phyloP scores from a whole-genome alignment of 208 protist genomes.

The Leishmania tarentolae region DNA sequence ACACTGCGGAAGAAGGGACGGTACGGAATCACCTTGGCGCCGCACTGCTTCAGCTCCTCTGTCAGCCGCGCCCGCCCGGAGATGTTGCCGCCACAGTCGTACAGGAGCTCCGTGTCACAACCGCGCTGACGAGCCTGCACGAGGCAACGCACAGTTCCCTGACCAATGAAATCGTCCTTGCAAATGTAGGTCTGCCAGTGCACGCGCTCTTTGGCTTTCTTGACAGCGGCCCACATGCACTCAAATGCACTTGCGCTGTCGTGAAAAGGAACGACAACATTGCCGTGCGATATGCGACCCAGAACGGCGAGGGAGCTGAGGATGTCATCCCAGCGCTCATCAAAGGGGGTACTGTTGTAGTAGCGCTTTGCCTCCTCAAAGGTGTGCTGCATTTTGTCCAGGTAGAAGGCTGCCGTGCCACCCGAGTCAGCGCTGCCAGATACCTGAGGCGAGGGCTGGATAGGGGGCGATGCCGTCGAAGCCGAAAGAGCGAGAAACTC shows the following conservation, averaged over 20 bases:
- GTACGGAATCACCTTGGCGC: conserved; percentile 80
- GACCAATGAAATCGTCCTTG: conserved; percentile 88
- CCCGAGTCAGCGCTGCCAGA: neutral
- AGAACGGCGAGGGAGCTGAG: conserved; percentile 55
- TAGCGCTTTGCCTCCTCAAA: conserved; percentile 31
- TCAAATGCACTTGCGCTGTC: conserved; percentile 83
- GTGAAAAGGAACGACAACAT: conserved; percentile 62
- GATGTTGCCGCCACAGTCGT: conserved; percentile 93
- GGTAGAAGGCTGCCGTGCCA: conserved; percentile 29
- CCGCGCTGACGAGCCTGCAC: conserved; percentile 69
- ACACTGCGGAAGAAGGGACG: conserved; percentile 83
- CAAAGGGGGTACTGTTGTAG: conserved; percentile 55
- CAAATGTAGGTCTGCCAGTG: conserved; percentile 95
- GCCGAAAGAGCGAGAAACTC: neutral
- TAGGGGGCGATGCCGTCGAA: neutral
- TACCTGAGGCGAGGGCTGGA: neutral
- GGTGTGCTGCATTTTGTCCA: conserved; percentile 30
- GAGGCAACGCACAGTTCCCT: conserved; percentile 68
- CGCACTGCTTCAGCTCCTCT: conserved; percentile 66
- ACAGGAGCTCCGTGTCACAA: conserved; percentile 84
- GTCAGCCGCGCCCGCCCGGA: conserved; percentile 74
- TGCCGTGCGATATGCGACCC: conserved; percentile 65
- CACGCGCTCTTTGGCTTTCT: conserved; percentile 67
- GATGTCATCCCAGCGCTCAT: conserved; percentile 80
- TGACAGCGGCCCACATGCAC: conserved; percentile 88